These are phyloP conservation scores for Beauveria brongniartii DNA, from an alignment of 2,329 filamentous ascomycete genomes.

Conservation along the genomic window DNA sequence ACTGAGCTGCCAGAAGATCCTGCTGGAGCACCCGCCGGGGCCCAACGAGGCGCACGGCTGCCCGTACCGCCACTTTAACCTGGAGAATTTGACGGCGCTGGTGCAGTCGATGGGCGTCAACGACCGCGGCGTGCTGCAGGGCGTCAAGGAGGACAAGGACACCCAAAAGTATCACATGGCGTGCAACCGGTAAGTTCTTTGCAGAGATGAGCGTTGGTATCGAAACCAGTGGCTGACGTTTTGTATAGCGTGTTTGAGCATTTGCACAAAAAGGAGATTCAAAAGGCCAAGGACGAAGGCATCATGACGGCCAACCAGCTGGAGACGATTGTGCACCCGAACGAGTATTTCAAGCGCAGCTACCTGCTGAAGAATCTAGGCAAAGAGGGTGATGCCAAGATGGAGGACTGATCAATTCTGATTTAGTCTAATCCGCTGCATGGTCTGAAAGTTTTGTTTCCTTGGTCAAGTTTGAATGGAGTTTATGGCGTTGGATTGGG, in stretches of 20 bases:
- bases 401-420: constrained; percentile 36
- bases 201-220: not conserved
- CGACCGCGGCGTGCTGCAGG: constrained; percentile 69
- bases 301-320: constrained; percentile 67
- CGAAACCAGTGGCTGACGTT: constrained; percentile 2
- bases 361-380: constrained; percentile 77
- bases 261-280: constrained; percentile 70
- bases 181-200: constrained; percentile 64
- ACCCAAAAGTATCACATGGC: constrained; percentile 89
- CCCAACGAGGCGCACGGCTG: constrained; percentile 91
- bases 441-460: not conserved
- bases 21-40: constrained; percentile 80
- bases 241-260: constrained; percentile 70
- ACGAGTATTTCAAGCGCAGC: constrained; percentile 95
- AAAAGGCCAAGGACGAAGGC: constrained; percentile 65
- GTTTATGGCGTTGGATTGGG: too few relatives aligned
- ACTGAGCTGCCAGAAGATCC: constrained; percentile 89
- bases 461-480: not conserved
- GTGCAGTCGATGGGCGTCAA: constrained; percentile 72
- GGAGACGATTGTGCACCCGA: constrained; percentile 94
- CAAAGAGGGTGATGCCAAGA: constrained; percentile 47
- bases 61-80: constrained; percentile 84
- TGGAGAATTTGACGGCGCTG: constrained; percentile 74
- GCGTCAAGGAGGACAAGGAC: constrained; percentile 81
- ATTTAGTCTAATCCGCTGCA: not conserved